phyloP scores from a whole-genome alignment of 2,329 filamentous ascomycete species.

The Bipolaris oryzae region DNA sequence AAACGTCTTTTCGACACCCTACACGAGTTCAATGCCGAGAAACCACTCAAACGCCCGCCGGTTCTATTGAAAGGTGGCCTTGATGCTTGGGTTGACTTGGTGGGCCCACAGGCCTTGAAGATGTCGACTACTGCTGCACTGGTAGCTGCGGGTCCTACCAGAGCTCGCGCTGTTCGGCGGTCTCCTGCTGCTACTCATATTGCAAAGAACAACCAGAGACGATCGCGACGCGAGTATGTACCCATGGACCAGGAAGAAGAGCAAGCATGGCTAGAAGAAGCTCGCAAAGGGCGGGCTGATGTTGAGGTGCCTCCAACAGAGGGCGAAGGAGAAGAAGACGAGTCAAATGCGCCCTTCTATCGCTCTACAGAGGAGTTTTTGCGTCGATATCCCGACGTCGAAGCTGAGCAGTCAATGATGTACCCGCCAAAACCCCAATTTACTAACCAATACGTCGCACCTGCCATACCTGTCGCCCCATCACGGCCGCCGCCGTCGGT shows the following conservation, averaged over 20 bases:
- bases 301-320: constrained; percentile 42
- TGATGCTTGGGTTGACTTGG: constrained; percentile 82
- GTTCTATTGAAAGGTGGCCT: constrained; percentile 82
- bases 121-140: constrained; percentile 62
- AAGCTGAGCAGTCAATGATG: constrained; percentile 63
- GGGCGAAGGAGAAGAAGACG: constrained; percentile 42
- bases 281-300: constrained; percentile 68
- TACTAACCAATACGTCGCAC: constrained; percentile 58
- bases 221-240: constrained; percentile 65
- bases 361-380: constrained; percentile 84
- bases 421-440: constrained; percentile 48
- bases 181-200: constrained; percentile 59
- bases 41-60: constrained; percentile 73
- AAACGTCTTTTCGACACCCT: constrained; percentile 78
- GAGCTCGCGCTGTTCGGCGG: constrained; percentile 58
- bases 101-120: constrained; percentile 71
- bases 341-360: constrained; percentile 52
- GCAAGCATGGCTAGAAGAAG: constrained; percentile 76
- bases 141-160: constrained; percentile 53
- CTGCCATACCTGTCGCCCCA: constrained; percentile 62
- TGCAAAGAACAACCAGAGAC: constrained; percentile 60
- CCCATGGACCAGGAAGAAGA: constrained; percentile 83
- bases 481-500: constrained; percentile 65
- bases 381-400: constrained; percentile 75
- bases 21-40: constrained; percentile 80